Evolutionary conservation across 176 grass and related monocot genomes (phyloP), one percentile per base, ranked within the genome.

Genomic region (Carex pumila): DNA sequence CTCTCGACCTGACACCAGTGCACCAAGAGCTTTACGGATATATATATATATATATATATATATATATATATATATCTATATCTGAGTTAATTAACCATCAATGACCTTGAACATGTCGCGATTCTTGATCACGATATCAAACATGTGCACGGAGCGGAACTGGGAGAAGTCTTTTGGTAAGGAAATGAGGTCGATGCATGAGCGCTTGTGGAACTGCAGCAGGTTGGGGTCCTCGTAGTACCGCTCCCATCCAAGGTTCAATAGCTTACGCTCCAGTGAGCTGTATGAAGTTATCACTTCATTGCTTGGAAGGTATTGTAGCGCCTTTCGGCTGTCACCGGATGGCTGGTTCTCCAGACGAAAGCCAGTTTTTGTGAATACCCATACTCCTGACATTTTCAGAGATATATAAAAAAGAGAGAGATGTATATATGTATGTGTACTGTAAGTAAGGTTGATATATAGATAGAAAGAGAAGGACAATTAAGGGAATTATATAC

Each of bases 61-160:
- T 34, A 34, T 34, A 34, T 34, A 34, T 34, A 34, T 34, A 34
- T 34, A 34, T 34, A 34, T 39, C 4, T 39, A 39, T 21, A 14
- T 54, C 47, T 3, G 7, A 7, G 9, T 58, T 85, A 87, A 68
- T 58, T 85, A 87, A 68, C 80, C 71, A 82, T 97, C 89, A 73
- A 93, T 61, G 64, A 97, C 94, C 32, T 80, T 85, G 94, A 97
- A 97, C n/a, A 89, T 85, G 0, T 97, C 88, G 11, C 91, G 72
- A 86, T 93, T 97, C 86, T 97, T 97, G 91, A 97, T 12, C 81
- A 97, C 91, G 60, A 97, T 90, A 84, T 97, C 94, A 50, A 91
- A 97, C 94, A 97, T 97, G 84, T 97, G 91, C 87, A 93, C 89
- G 88, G 91, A 93, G 84, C 86, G 89, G 89, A 97, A 93, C 5